Conservation (phyloP, 2,329 filamentous ascomycete genomes). For the Fusarium virguliforme region DNA sequence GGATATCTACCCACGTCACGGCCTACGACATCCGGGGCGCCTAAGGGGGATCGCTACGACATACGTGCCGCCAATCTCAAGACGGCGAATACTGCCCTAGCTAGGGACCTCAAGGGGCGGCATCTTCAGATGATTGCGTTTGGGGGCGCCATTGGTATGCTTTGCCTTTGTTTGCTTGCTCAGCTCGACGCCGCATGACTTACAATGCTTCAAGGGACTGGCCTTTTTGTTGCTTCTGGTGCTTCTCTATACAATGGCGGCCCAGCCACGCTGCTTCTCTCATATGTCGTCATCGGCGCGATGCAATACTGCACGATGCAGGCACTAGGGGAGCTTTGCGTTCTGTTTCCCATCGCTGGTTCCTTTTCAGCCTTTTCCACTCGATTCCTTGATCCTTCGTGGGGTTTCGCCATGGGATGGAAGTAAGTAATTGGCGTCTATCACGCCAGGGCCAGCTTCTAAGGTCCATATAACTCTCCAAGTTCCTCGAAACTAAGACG, state of each 20-base stretch:
- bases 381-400: conserved; percentile 91
- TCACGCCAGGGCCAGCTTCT: too few species aligned
- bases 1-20: conserved; percentile 38
- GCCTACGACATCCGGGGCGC: conserved; percentile 43
- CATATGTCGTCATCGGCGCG: conserved; percentile 82
- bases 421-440: conserved; percentile 69
- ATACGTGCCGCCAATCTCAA: conserved; percentile 75
- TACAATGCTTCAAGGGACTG: conserved; percentile 70
- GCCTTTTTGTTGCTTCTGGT: conserved; percentile 89
- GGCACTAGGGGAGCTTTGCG: conserved; percentile 91
- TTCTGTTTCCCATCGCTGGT: conserved; percentile 90
- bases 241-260: conserved; percentile 81
- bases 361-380: conserved; percentile 95
- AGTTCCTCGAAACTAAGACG: too few species aligned
- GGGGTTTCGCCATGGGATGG: conserved; percentile 97
- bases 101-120: conserved; percentile 83
- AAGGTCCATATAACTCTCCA: too few species aligned
- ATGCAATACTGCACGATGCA: conserved; percentile 97
- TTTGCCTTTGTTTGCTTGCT: too few species aligned
- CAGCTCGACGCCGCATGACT: too few species aligned
- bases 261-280: conserved; percentile 82
- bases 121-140: conserved; percentile 99
- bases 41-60: conserved; percentile 65
- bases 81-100: conserved; percentile 82
- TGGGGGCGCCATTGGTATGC: conserved; percentile 84